Percentiles rank a stretch among this genome's conserved stretches.
Conservation (phyloP, 2,329 filamentous ascomycete species). For the Nothophoma quercina region DNA sequence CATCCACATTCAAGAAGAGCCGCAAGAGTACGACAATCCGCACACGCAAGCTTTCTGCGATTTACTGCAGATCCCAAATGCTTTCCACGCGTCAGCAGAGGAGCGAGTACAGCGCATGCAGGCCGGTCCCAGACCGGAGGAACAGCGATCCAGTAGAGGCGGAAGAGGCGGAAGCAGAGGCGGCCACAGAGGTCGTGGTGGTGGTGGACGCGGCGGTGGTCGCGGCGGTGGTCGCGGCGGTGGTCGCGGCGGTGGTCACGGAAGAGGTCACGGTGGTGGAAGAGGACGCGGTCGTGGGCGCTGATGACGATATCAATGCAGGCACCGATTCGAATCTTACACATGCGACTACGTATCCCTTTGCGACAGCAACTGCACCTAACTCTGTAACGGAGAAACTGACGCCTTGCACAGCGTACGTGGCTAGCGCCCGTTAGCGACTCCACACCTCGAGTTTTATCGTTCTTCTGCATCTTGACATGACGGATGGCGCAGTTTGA, state of each 20-base stretch:
- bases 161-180: constrained; percentile 38
- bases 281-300: constrained; percentile 38
- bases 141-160: constrained; percentile 37
- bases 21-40: constrained; percentile 83
- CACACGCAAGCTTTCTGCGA: constrained; percentile 86
- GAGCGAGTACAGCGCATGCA: constrained; percentile 59
- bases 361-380: constrained; percentile 2
- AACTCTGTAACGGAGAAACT: constrained; percentile 12
- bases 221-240: constrained; percentile 25
- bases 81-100: constrained; percentile 75
- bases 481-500: constrained; percentile 27
- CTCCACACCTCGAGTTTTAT: constrained; percentile 15
- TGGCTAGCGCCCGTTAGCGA: constrained; percentile 28
- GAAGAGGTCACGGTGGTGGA: constrained; percentile 39
- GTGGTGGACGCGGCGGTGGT: constrained; percentile 32
- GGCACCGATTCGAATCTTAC: neutral
- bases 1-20: constrained; percentile 67
- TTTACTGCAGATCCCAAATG: constrained; percentile 77
- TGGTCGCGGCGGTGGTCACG: constrained; percentile 27
- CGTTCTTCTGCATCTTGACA: constrained; percentile 24
- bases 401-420: constrained; percentile 23
- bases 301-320: constrained; percentile 24
- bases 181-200: constrained; percentile 34
- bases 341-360: neutral
- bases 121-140: constrained; percentile 39